Evolutionary conservation across 2,329 filamentous ascomycete species (phyloP).

Genomic region (Magnaporthiopsis rhizophila): DNA sequence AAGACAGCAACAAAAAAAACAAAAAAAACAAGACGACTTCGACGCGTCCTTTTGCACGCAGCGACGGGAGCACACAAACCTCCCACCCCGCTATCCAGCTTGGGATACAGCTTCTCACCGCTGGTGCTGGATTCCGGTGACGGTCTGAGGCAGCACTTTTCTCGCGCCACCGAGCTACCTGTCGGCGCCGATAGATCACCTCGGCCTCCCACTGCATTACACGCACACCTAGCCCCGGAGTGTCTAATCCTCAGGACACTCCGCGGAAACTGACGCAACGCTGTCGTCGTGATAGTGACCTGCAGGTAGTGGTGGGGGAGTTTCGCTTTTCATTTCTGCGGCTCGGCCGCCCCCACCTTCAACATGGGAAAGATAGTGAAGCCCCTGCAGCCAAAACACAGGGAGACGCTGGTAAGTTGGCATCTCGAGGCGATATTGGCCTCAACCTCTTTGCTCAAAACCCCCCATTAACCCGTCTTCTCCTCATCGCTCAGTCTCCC

Average conservation of each 20-base stretch:
- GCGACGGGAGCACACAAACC: not conserved
- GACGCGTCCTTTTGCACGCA: not conserved
- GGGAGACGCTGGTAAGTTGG: constrained; percentile 53
- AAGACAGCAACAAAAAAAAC: not conserved
- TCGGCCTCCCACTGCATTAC: not conserved
- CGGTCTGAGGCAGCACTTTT: not conserved
- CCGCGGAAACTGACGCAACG: constrained; percentile 19
- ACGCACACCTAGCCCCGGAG: constrained; percentile 2
- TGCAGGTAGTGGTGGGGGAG: constrained; percentile 51
- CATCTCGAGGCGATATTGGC: constrained; percentile 10
- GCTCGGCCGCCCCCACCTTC: constrained; percentile 49
- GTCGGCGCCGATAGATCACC: constrained; percentile 3
- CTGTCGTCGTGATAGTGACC: constrained; percentile 31
- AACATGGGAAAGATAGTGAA: constrained; percentile 64
- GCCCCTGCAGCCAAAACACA: constrained; percentile 58
- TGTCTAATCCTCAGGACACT: constrained; percentile 7
- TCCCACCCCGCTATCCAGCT: not conserved
- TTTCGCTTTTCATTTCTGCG: constrained; percentile 35
- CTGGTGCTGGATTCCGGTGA: not conserved
- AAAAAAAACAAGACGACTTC: not conserved
- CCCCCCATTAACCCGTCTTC: constrained; percentile 6
- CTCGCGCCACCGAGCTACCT: not conserved
- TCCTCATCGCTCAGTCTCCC: constrained; percentile 61
- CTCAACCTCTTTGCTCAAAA: constrained; percentile 3
- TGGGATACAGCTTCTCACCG: not conserved